These are phyloP conservation scores for Citrus glauca DNA, from an alignment of 345 rosid species.

Conservation along the genomic window DNA sequence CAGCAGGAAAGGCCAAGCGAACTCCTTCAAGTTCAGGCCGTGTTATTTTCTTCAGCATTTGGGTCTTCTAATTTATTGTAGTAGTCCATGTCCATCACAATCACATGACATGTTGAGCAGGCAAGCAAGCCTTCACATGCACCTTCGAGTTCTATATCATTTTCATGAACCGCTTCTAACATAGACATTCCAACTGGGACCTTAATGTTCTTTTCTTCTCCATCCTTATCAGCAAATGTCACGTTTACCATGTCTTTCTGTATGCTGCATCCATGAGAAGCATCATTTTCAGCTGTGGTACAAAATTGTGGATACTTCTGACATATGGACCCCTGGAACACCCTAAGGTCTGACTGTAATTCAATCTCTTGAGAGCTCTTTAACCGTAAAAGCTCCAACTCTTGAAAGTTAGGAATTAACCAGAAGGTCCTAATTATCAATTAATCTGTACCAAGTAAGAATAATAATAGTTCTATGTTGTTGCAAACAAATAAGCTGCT, in stretches of 20 bases:
- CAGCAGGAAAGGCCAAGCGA: conserved; percentile 73
- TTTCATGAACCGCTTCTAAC: conserved; percentile 89
- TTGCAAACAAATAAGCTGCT: too few relatives aligned
- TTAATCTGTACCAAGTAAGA: too few relatives aligned
- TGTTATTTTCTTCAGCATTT: conserved; percentile 92
- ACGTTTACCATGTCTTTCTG: conserved; percentile 64
- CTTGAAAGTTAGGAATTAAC: conserved; percentile 43
- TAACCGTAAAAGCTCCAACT: conserved; percentile 37
- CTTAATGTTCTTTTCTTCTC: conserved; percentile 62
- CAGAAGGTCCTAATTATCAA: too few relatives aligned
- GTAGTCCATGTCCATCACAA: conserved; percentile 74
- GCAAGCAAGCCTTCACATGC: conserved; percentile 96
- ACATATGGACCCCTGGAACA: conserved; percentile 31
- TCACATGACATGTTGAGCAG: conserved; percentile 89
- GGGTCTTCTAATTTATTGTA: conserved; percentile 93
- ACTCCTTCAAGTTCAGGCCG: conserved; percentile 82
- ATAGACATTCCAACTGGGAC: conserved; percentile 88
- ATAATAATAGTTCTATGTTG: too few relatives aligned
- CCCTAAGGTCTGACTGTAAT: conserved; percentile 27
- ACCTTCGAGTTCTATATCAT: conserved; percentile 94
- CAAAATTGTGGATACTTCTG: conserved; percentile 32
- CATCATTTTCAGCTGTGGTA: conserved; percentile 26
- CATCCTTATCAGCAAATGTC: conserved; percentile 84
- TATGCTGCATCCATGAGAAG: conserved; percentile 26
- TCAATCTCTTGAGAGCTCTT: conserved; percentile 43